Base-by-base conservation (phyloP, 2,329 filamentous ascomycete species). In the Knufia fluminis region DNA sequence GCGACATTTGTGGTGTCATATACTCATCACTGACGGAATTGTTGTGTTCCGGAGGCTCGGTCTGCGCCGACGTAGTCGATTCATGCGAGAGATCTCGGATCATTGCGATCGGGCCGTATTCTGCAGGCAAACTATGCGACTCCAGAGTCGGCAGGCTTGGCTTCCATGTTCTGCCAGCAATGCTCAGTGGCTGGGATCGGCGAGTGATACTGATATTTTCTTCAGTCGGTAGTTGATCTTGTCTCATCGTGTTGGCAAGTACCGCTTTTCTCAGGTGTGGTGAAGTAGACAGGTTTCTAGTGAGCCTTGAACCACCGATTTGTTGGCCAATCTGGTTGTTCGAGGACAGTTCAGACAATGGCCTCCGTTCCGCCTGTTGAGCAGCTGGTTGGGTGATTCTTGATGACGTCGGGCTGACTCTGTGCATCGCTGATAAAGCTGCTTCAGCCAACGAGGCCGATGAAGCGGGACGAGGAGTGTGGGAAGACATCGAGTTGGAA, bases 361-460 rank as follows among this genome's bases (percentile, higher is more conserved):
- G 46, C 36, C 51, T 54, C 12, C 45, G 14, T 38, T 48, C 35
- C 26, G 17, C 24, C 38, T 43, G 28, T 50, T 51, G 17, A 39
- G 43, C 28, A 52, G 49, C 32, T 22, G 59, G 35, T n/a, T 19
- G 33, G 36, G 33, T 64, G 53, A 49, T 39, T 39, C 55, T 57
- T 17, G 59, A 51, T 26, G 60, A 57, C 2, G 64, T 58, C n/a
- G 64, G 62, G 46, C 63, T 70, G 4, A 59, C 59, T 28, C 61
- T 60, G 38, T 69, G 67, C 14, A 71, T 62, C 1, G 67, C 62
- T 4, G 64, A 59, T 4, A 72, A 57, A 12, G 65, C 62, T 49
- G 62, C 61, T 24, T 67, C 64, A 3, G 69, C 70, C 23, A 64
- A 63, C 2, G 68, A 70, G 23, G 52, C 52, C 35, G 49, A 55